Evolutionary conservation across 192 early-diverging fungal species (phyloP).

Genomic region (Rhizoclosmatium sp.): DNA sequence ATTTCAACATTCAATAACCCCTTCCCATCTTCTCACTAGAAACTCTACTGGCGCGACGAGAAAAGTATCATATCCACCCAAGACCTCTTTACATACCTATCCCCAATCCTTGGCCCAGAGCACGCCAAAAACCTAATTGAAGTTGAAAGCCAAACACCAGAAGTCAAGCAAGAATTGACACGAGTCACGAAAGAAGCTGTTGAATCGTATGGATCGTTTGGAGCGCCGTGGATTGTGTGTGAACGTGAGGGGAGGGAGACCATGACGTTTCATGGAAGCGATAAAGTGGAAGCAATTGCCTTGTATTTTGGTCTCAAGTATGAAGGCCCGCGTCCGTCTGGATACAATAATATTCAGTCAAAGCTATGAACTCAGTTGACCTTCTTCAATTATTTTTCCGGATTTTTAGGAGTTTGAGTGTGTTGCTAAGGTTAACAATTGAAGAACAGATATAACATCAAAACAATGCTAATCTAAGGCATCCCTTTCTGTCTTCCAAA

Average conservation of each 20-base stretch:
- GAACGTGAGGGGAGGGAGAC: constrained; percentile 28
- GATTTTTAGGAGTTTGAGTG: too few relatives aligned
- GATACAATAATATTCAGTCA: not conserved
- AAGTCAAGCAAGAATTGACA: constrained; percentile 44
- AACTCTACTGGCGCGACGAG: constrained; percentile 41
- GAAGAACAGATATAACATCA: too few relatives aligned
- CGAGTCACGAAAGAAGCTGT: constrained; percentile 36
- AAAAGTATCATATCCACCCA: constrained; percentile 12
- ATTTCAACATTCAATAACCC: too few relatives aligned
- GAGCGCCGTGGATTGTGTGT: constrained; percentile 50
- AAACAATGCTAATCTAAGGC: too few relatives aligned
- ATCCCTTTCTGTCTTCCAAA: too few relatives aligned
- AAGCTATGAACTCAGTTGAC: too few relatives aligned
- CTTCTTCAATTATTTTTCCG: too few relatives aligned
- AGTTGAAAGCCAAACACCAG: not conserved
- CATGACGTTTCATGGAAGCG: constrained; percentile 51
- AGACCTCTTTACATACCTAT: constrained; percentile 31
- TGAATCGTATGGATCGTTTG: constrained; percentile 50
- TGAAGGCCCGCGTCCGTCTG: constrained; percentile 23
- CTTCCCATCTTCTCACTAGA: constrained; percentile 10
- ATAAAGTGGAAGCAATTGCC: constrained; percentile 52
- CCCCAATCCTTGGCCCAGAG: constrained; percentile 21
- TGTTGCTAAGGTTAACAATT: too few relatives aligned
- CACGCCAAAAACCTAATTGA: constrained; percentile 16
- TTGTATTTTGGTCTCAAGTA: constrained; percentile 43